phyloP scores from a whole-genome alignment of 2,329 filamentous ascomycete genomes.

The Cladobotryum mycophilum region DNA sequence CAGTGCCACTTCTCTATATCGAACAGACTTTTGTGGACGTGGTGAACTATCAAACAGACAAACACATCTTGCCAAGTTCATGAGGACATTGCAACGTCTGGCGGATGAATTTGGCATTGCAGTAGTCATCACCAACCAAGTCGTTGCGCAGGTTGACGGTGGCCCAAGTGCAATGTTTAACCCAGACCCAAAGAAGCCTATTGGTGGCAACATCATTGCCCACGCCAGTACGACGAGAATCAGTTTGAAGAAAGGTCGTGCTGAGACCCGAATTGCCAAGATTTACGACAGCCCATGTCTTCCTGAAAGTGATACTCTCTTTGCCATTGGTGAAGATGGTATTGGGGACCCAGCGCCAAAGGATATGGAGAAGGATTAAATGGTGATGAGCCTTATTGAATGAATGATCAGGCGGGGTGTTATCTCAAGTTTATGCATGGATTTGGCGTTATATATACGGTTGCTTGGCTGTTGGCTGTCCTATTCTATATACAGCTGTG shows the following conservation, averaged over 20 bases:
- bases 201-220: slow-evolving; percentile 97
- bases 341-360: slow-evolving; percentile 95
- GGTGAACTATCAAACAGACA: slow-evolving; percentile 94
- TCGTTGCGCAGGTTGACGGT: slow-evolving; percentile 95
- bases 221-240: slow-evolving; percentile 93
- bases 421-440: slow-evolving; percentile 20
- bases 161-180: slow-evolving; percentile 98
- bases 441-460: slow-evolving; percentile 26
- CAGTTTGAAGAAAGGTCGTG: slow-evolving; percentile 91
- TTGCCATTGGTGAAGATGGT: slow-evolving; percentile 94
- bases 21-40: slow-evolving; percentile 94
- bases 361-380: slow-evolving; percentile 77
- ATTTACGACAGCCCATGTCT: slow-evolving; percentile 98
- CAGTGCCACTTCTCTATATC: slow-evolving; percentile 89
- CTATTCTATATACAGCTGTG: background rate
- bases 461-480: slow-evolving; percentile 1
- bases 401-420: slow-evolving; percentile 16
- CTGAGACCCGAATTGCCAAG: slow-evolving; percentile 94
- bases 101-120: slow-evolving; percentile 88
- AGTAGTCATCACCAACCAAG: slow-evolving; percentile 97
- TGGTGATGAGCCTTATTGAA: slow-evolving; percentile 3
- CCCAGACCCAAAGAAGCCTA: slow-evolving; percentile 97
- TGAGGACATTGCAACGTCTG: slow-evolving; percentile 74
- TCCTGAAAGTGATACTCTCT: slow-evolving; percentile 92
- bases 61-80: slow-evolving; percentile 80